Conservation (phyloP, 768 basidiomycete genomes). For the Leccinellum albellum region DNA sequence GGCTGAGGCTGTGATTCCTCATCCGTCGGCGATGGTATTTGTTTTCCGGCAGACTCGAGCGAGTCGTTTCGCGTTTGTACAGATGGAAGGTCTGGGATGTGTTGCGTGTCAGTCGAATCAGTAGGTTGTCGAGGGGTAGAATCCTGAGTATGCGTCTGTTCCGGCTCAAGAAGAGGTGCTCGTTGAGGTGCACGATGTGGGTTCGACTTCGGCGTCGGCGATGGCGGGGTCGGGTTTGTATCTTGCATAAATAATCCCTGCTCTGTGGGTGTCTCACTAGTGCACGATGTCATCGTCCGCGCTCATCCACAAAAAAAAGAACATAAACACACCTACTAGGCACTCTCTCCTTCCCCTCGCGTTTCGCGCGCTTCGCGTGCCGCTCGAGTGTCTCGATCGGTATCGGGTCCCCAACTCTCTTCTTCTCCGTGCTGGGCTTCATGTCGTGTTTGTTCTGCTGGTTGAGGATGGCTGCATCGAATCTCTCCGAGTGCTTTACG, state of each 20-base stretch:
- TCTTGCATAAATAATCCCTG: not conserved
- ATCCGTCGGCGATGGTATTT: not conserved
- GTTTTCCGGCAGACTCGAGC: not conserved
- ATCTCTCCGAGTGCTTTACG: constrained; percentile 38
- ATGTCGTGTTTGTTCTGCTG: constrained; percentile 35
- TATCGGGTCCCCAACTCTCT: not conserved
- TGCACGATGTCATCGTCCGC: not conserved
- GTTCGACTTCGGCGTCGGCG: not conserved
- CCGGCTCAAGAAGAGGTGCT: not conserved
- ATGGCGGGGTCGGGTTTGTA: not conserved
- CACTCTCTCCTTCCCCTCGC: not conserved
- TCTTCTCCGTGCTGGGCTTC: not conserved
- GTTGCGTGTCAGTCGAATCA: not conserved
- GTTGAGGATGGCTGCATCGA: constrained; percentile 40
- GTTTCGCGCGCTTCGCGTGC: constrained; percentile 9
- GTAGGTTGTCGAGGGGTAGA: not conserved
- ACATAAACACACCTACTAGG: constrained; percentile 4
- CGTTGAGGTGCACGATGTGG: not conserved
- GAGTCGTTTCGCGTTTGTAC: not conserved
- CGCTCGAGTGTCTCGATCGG: not conserved
- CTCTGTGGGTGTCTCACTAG: constrained; percentile 5
- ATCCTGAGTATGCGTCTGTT: not conserved
- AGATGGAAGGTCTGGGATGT: not conserved
- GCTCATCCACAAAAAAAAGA: not conserved
- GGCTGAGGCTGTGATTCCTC: not conserved